Percentiles rank a stretch among this genome's conserved stretches.
phyloP scores from a whole-genome alignment of 768 basidiomycete genomes.

The Multifurca ochricompacta region DNA sequence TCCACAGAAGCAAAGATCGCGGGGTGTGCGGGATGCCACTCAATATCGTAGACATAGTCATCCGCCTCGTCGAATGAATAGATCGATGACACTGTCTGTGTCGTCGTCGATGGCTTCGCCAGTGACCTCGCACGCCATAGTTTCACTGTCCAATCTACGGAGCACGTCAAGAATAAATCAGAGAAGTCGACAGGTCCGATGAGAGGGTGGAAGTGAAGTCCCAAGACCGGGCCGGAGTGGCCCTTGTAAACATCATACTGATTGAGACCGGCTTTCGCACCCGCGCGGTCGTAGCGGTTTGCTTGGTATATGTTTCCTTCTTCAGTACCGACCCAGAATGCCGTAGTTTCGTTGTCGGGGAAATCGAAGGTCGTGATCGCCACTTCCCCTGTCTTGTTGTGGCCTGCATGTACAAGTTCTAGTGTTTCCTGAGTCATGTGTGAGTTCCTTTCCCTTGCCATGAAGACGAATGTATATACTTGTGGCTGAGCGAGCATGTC shows the following conservation, averaged over 20 bases:
- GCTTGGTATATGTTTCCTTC: constrained; percentile 97
- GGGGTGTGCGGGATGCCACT: constrained; percentile 96
- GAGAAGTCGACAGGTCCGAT: constrained; percentile 90
- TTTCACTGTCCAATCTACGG: constrained; percentile 98
- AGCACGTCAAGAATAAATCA: constrained; percentile 87
- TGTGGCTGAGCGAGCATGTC: constrained; percentile 99
- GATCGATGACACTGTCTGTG: constrained; percentile 57
- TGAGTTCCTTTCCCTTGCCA: not conserved
- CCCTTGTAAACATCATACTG: constrained; percentile 89
- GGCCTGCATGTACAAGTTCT: constrained; percentile 79
- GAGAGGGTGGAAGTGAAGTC: constrained; percentile 89
- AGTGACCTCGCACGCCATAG: constrained; percentile 83
- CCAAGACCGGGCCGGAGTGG: constrained; percentile 90
- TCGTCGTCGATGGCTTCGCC: constrained; percentile 58
- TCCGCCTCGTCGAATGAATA: constrained; percentile 97
- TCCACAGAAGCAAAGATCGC: constrained; percentile 91
- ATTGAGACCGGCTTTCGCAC: constrained; percentile 92
- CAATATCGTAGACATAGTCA: constrained; percentile 98
- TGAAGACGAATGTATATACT: constrained; percentile 34
- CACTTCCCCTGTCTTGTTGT: constrained; percentile 96
- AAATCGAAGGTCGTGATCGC: constrained; percentile 92
- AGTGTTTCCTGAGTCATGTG: constrained; percentile 74
- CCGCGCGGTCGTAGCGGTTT: constrained; percentile 93
- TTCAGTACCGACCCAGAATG: constrained; percentile 97
- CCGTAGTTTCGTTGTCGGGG: constrained; percentile 92